Base-by-base conservation (phyloP, 306 rosid genomes). In the Prunus campanulata region DNA sequence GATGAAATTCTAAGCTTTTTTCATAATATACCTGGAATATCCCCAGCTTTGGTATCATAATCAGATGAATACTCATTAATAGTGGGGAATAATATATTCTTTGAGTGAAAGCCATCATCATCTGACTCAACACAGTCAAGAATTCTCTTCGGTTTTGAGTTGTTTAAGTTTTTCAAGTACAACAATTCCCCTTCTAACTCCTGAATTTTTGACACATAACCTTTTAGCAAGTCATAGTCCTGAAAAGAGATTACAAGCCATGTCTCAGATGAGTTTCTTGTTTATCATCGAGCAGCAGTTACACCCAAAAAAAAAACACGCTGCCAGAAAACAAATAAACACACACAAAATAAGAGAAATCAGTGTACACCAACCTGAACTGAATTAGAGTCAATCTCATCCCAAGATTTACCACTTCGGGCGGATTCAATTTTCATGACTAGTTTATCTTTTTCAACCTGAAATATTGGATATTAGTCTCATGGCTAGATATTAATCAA, bases 391-490 rank as follows among this genome's bases (percentile, higher is more conserved):
- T 92, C 96, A n/a, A 96, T 86, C 87, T 91, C 97, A 72, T 96
- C 97, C 97, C 93, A 96, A 50, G 99, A 82, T 88, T 88, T 92
- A 46, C 99, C 99, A 59, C 88, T 89, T 70, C 98, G 84, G 67
- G 78, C 85, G 18, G 88, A 83, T 83, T 96, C 97, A 56, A 96
- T 89, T 87, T 85, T 85, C 92, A 92, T 76, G 70, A 84, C 68
- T 74, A 92, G 78, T 63, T 88, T 88, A 77, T 88, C 99, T 71
- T 89, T 96, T 81, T 96, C 99, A 78, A 96, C 97, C 99, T 96
- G 70, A 82, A 81, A 59, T 64, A 57, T 66, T 70, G 68, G 65
- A 71, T 63, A 67, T 39, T 57, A 66, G 74, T 73, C 66, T 11
- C 54, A 73, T 20, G 30, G 57, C 16, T 35, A 12, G 6, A 57